A percentile compares a stretch with the other conserved stretches of the same genome.
These are phyloP conservation scores for Quambalaria eucalypti DNA, from an alignment of 1,284 basidiomycete species.

Conservation along the genomic window DNA sequence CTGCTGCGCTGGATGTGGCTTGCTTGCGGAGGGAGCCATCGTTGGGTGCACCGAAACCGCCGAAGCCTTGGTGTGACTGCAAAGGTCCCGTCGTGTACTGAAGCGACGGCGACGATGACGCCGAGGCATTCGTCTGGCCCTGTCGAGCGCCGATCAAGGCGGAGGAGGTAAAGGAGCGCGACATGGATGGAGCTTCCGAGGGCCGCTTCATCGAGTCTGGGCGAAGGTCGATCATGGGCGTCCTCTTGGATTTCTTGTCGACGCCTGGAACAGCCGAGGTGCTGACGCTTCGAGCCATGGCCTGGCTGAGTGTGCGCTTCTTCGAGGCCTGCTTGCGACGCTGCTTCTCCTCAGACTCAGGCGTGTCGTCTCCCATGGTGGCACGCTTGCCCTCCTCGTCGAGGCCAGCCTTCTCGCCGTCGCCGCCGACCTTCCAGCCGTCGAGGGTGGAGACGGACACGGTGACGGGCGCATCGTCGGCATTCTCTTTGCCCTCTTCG, in stretches of 20 bases:
- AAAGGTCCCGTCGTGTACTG: too few species aligned
- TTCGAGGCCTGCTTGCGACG: neutral
- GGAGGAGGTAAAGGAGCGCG: neutral
- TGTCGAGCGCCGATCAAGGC: neutral
- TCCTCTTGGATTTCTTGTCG: neutral
- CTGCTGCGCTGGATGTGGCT: neutral
- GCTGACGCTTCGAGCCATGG: neutral
- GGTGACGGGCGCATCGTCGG: slow-evolving; percentile 18
- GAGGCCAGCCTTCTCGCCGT: neutral
- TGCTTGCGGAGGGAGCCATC: neutral
- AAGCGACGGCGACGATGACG: too few species aligned
- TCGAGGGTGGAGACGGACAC: slow-evolving; percentile 32
- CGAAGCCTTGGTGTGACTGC: too few species aligned
- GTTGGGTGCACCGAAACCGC: too few species aligned
- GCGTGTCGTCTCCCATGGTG: neutral
- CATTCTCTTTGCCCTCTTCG: slow-evolving; percentile 12
- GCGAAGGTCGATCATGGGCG: neutral
- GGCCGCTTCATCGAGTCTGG: neutral
- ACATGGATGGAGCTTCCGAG: neutral
- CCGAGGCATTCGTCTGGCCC: too few species aligned
- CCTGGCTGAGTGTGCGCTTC: neutral
- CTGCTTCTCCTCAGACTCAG: neutral
- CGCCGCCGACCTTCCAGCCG: slow-evolving; percentile 19
- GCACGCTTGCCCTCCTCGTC: neutral
- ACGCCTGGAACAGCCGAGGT: neutral